Percentiles rank a stretch among this genome's conserved stretches.
These are phyloP conservation scores for Exophiala calicioides DNA, from an alignment of 2,329 filamentous ascomycete genomes.

Conservation along the genomic window DNA sequence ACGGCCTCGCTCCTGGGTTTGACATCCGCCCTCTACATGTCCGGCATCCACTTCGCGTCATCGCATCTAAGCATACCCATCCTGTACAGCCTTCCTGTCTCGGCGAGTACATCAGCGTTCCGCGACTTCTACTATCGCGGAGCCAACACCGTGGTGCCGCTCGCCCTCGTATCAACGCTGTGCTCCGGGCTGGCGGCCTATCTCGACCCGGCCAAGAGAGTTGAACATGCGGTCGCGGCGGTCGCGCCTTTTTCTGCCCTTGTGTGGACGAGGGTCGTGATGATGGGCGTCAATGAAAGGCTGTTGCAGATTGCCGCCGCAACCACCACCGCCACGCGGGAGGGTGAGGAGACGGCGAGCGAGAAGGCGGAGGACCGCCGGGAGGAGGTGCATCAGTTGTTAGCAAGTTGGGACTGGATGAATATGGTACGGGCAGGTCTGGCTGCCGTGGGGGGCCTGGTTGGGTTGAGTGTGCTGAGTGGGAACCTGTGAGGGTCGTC, in stretches of 20 bases:
- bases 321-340: neutral
- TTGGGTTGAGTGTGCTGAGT: neutral
- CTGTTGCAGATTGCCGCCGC: conserved; percentile 14
- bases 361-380: conserved; percentile 12
- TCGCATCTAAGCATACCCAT: conserved; percentile 19
- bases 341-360: neutral
- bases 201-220: conserved; percentile 11
- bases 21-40: conserved; percentile 12
- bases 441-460: conserved; percentile 9
- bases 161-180: conserved; percentile 11
- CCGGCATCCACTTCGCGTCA: conserved; percentile 16
- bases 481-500: no score
- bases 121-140: conserved; percentile 19
- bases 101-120: conserved; percentile 15
- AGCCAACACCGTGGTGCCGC: conserved; percentile 12
- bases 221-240: conserved; percentile 12
- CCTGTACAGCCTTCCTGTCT: conserved; percentile 10
- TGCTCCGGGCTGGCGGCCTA: conserved; percentile 12
- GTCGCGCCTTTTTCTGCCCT: conserved; percentile 4
- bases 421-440: conserved; percentile 17
- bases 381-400: conserved; percentile 13
- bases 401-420: conserved; percentile 24
- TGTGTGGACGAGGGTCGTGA: conserved; percentile 6
- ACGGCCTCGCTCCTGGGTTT: conserved; percentile 12
- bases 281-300: conserved; percentile 12